Conservation (phyloP, 2,329 filamentous ascomycete genomes). For the Emergomyces pasteurianus region DNA sequence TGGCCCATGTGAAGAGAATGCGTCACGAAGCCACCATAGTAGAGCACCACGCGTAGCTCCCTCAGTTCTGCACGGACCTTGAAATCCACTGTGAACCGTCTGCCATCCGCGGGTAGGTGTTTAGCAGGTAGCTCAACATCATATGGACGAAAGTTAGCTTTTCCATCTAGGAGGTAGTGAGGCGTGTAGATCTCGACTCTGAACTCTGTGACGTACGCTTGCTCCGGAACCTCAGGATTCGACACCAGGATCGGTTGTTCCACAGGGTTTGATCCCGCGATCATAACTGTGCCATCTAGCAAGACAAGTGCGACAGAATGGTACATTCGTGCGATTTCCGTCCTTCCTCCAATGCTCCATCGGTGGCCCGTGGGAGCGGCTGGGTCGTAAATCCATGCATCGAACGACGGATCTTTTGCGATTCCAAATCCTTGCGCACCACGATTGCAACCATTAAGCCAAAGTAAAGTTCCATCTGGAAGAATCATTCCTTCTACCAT, state of each 20-base stretch:
- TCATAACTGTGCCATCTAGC: conserved; percentile 47
- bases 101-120: conserved; percentile 32
- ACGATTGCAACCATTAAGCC: conserved; percentile 46
- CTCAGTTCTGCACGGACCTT: conserved; percentile 31
- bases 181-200: conserved; percentile 51
- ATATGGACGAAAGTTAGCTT: conserved; percentile 37
- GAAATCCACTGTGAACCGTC: conserved; percentile 39
- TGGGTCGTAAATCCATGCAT: conserved; percentile 48
- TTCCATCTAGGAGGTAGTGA: conserved; percentile 45
- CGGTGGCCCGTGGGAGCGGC: conserved; percentile 38
- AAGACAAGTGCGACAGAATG: conserved; percentile 49
- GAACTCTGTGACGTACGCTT: conserved; percentile 46
- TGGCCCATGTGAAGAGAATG: conserved; percentile 52
- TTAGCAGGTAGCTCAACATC: conserved; percentile 36
- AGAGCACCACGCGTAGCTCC: conserved; percentile 39
- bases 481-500: conserved; percentile 51
- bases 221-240: conserved; percentile 30
- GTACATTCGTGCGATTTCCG: conserved; percentile 42
- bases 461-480: conserved; percentile 48
- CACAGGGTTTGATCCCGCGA: conserved; percentile 50
- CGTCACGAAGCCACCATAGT: conserved; percentile 50
- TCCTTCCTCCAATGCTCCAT: conserved; percentile 34
- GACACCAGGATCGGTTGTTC: conserved; percentile 43
- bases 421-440: conserved; percentile 51
- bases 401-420: conserved; percentile 41